Base-by-base conservation (phyloP, 2,329 filamentous ascomycete genomes). In the Verticillium longisporum region DNA sequence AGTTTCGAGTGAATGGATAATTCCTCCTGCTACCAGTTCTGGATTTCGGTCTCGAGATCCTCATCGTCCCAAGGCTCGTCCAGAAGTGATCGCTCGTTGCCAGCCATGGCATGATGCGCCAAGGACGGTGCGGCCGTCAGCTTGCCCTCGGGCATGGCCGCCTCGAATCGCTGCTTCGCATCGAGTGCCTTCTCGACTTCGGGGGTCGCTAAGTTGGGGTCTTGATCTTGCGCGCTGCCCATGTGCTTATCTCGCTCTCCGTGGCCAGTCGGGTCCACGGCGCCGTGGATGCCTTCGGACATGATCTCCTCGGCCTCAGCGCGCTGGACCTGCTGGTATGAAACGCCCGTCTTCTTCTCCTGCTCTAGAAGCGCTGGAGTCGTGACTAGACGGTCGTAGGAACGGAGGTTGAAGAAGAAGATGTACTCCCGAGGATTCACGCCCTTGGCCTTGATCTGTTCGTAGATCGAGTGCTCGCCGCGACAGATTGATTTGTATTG, bases 401-500 rank as follows among this genome's bases (percentile, higher is more conserved):
- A 92, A 21, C 95, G 85, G 50, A 99, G 78, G 67, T 98, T 98
- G 81, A 98, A 99, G 70, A 96, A 83, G 75, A 96, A 97, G 36
- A 99, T 87, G 74, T 98, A 84, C 63, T 97, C 70, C 0, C 69
- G 83, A 0, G 93, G 92, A 67, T 97, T 87, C 1, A 95, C 84
- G 1, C 90, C 92, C 64, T 90, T 80, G 6, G 84, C 85, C 60
- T 74, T 75, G 61, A 97, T 86, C 70, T 90, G 88, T 45, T 85
- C 92, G 68, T 90, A 95, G 59, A 99, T 98, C 4, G 92, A 97
- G 71, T 98, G 82, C 65, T 96, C 89, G 6, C 95, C 95, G 55
- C 95, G 88, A 70, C 89, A 91, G 66, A 99, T 96, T 0, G 92
- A 96, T 75, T 96, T 96, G 80, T 95, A 99, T 72, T 98, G 95